Evolutionary conservation across 371 early-diverging fungal species (phyloP).

Genomic region (Mucor sp.): DNA sequence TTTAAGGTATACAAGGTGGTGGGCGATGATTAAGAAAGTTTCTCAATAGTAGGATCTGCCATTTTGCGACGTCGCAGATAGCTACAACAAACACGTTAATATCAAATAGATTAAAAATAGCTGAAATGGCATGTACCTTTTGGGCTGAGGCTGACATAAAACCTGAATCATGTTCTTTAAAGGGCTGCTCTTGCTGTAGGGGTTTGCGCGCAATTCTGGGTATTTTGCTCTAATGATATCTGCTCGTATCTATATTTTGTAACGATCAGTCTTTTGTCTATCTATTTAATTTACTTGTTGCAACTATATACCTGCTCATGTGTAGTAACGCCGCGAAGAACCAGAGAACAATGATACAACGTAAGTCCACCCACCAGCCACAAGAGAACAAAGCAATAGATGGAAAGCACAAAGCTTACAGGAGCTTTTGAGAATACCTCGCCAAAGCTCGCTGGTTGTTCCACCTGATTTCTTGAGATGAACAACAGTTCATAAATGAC

Average conservation of each 20-base stretch:
- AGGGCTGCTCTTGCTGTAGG: constrained; percentile 53
- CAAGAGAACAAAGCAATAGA: constrained; percentile 64
- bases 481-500: constrained; percentile 59
- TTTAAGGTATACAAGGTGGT: background rate
- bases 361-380: constrained; percentile 73
- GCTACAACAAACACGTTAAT: constrained; percentile 11
- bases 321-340: constrained; percentile 77
- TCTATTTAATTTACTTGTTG: background rate
- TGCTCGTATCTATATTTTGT: constrained; percentile 13
- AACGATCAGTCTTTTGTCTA: background rate
- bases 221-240: constrained; percentile 49
- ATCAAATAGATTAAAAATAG: background rate
- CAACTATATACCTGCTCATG: constrained; percentile 73
- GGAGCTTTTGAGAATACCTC: constrained; percentile 35
- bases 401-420: constrained; percentile 62
- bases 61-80: constrained; percentile 44
- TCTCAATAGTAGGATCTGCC: constrained; percentile 24
- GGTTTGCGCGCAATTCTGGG: constrained; percentile 46
- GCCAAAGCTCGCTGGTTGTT: constrained; percentile 18
- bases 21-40: background rate
- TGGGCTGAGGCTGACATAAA: constrained; percentile 60
- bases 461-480: constrained; percentile 29
- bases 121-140: constrained; percentile 40
- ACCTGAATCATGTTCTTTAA: constrained; percentile 55
- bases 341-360: constrained; percentile 75